Conservation (phyloP, 768 basidiomycete genomes). For the Boletus pseudopeckii region DNA sequence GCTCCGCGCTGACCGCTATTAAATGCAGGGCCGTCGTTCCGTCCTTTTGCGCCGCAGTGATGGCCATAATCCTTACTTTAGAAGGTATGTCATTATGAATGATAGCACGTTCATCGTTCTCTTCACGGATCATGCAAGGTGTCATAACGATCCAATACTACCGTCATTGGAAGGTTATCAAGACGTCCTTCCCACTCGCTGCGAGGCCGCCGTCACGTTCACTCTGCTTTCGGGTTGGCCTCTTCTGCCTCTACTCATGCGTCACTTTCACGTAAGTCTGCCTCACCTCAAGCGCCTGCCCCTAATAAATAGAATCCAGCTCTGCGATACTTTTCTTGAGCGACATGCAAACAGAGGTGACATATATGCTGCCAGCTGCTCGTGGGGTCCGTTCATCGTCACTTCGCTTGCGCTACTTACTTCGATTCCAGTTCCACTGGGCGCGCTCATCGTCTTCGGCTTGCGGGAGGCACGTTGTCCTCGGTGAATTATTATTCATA, state of each 20-base stretch:
- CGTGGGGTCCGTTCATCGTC: constrained; percentile 32
- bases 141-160: constrained; percentile 44
- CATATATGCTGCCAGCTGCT: constrained; percentile 49
- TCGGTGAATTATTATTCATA: neutral
- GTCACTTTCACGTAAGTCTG: constrained; percentile 41
- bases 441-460: constrained; percentile 47
- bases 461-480: constrained; percentile 40
- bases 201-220: constrained; percentile 34
- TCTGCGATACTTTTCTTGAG: constrained; percentile 39
- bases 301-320: constrained; percentile 21
- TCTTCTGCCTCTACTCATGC: constrained; percentile 46
- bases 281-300: neutral
- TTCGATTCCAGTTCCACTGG: constrained; percentile 43
- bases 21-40: constrained; percentile 35
- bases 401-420: neutral
- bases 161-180: constrained; percentile 37
- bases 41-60: constrained; percentile 41
- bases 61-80: constrained; percentile 40
- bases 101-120: neutral
- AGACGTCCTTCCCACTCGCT: constrained; percentile 41
- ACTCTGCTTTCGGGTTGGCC: constrained; percentile 37
- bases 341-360: constrained; percentile 27
- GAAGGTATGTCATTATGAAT: constrained; percentile 37
- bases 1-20: constrained; percentile 14
- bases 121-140: constrained; percentile 28